Conservation (phyloP, 192 early-diverging fungal genomes). For the Podila horticola region DNA sequence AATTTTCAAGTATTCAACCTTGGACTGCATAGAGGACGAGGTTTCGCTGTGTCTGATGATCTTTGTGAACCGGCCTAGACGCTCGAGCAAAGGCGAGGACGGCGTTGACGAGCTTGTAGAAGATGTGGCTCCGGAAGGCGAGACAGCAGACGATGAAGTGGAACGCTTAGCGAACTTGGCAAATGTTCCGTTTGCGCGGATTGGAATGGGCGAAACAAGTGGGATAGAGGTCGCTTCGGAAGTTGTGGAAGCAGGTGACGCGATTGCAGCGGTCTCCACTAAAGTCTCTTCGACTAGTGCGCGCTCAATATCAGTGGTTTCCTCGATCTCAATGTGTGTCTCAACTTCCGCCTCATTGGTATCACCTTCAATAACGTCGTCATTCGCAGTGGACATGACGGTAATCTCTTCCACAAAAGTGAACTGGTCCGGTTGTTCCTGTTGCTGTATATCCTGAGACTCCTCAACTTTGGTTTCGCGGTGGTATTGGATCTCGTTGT, state of each 20-base stretch:
- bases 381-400: neutral
- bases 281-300: neutral
- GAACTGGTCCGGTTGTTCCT: neutral
- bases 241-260: neutral
- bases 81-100: slow-evolving; percentile 19
- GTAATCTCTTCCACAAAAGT: neutral
- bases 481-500: neutral
- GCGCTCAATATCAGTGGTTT: neutral
- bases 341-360: neutral
- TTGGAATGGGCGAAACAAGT: neutral
- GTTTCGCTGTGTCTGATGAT: slow-evolving; percentile 31
- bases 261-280: neutral
- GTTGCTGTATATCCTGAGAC: neutral
- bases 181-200: slow-evolving; percentile 5
- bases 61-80: slow-evolving; percentile 31
- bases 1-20: slow-evolving; percentile 10
- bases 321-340: neutral
- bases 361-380: neutral
- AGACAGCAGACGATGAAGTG: slow-evolving; percentile 7
- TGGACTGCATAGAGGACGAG: slow-evolving; percentile 24
- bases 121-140: neutral
- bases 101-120: neutral
- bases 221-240: neutral
- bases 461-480: neutral
- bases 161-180: slow-evolving; percentile 18